Evolutionary conservation across 2,329 filamentous ascomycete species (phyloP), one percentile per base, ranked within the genome.

Genomic region (Paecilomyces niveus): DNA sequence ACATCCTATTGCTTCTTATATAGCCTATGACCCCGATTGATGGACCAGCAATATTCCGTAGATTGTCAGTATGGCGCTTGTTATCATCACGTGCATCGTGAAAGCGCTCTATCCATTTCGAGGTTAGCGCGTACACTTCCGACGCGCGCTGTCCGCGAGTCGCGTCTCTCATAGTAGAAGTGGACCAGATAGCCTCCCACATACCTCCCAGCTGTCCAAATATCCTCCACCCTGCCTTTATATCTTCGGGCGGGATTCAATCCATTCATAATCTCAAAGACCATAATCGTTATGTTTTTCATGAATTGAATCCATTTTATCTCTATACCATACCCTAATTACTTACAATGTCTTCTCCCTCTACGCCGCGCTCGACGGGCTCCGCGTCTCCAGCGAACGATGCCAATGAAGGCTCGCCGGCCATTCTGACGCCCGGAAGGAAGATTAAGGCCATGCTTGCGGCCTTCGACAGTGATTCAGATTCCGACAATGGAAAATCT

Each of bases 391-490:
- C 66, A 11, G 56, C 61, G 2, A 31, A 58, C 21, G 29, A n/a
- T 8, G 53, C 49, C 21, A 62, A 63, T 21, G 61, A 4, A 54
- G 22, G 63, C 39, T 74, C 72, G 0, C 70, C 72, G 1, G 64
- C 60, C n/a, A 68, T 75, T 54, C 68, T 78, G 54, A 77, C 77
- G 0, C 78, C 78, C 3, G 72, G 75, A 54, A 72, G 72, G 57
- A 82, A 81, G 64, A 76, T 81, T 54, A 76, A 76, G 61, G 79
- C 78, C 7, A 73, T 81, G 65, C 71, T 83, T 54, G 78, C 80
- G 31, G 72, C 75, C 54, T 80, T 82, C 51, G 72, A 75, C 54
- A 75, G 73, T 57, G 78, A 80, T 53, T 78, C 73, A 0, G 76
- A 81, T 3, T 72, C 75, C 1, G 78, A 82, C 13, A 75, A 74